Conservation (phyloP, 2,329 filamentous ascomycete species). For the Coniochaeta prunicola region DNA sequence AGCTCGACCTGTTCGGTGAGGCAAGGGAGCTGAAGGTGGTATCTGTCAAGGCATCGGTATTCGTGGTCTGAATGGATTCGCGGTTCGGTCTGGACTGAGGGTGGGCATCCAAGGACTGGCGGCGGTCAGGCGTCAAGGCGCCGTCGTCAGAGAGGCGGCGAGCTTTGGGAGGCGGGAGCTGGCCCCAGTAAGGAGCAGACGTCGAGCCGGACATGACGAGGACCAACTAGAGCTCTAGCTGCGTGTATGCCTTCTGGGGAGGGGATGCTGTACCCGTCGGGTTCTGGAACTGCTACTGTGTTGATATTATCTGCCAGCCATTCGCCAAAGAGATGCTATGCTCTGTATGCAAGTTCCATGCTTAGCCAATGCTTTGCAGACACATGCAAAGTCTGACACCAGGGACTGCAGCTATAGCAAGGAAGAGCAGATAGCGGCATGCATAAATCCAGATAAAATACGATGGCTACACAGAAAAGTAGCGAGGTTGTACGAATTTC, state of each 20-base stretch:
- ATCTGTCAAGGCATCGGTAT: conserved; percentile 47
- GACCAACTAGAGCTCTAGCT: conserved; percentile 11
- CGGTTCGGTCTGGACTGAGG: conserved; percentile 37
- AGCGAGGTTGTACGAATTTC: neutral
- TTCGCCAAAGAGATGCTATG: conserved; percentile 6
- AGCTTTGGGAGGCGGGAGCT: conserved; percentile 40
- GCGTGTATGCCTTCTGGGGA: conserved; percentile 15
- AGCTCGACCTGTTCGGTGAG: conserved; percentile 45
- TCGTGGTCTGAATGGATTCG: conserved; percentile 47
- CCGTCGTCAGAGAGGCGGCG: conserved; percentile 31
- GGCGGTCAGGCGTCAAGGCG: conserved; percentile 20
- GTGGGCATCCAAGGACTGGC: conserved; percentile 24
- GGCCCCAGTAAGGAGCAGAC: conserved; percentile 51
- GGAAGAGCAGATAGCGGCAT: no score
- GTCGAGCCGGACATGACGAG: conserved; percentile 15
- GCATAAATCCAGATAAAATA: neutral
- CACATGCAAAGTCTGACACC: conserved; percentile 27
- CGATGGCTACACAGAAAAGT: neutral
- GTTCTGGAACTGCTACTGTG: conserved; percentile 9
- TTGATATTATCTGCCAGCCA: conserved; percentile 8
- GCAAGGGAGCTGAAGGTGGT: conserved; percentile 51
- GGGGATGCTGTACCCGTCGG: neutral
- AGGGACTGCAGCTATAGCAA: conserved; percentile 11
- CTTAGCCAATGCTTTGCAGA: conserved; percentile 37
- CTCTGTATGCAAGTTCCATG: conserved; percentile 14